Percentiles rank a stretch among this genome's conserved stretches.
Conservation (phyloP, 2,329 filamentous ascomycete genomes). For the Aspergillus cejpii region DNA sequence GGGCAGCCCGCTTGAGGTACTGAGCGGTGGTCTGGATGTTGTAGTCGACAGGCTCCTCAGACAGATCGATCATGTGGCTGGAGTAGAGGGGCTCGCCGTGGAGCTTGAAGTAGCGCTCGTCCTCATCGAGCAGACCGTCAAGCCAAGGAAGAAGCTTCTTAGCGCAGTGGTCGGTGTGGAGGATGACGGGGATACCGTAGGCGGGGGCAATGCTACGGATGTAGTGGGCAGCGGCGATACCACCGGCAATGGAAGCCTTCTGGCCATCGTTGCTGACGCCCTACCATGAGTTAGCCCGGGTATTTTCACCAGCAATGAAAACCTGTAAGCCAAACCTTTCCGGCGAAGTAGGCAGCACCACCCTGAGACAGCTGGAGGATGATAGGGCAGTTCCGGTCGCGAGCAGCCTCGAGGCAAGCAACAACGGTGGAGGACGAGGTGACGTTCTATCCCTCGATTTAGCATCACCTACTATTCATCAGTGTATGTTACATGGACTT, state of each 20-base stretch:
- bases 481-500: too few relatives aligned
- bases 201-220: conserved; percentile 78
- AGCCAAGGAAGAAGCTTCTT: conserved; percentile 99
- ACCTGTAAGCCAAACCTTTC: conserved; percentile 54
- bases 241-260: conserved; percentile 78
- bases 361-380: conserved; percentile 92
- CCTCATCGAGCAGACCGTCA: conserved; percentile 89
- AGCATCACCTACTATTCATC: background rate
- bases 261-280: conserved; percentile 78
- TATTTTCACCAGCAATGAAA: background rate
- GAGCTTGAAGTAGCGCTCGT: conserved; percentile 91
- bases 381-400: conserved; percentile 83
- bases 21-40: conserved; percentile 89
- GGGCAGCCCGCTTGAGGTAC: conserved; percentile 89
- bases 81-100: conserved; percentile 90
- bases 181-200: conserved; percentile 85
- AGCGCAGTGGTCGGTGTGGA: conserved; percentile 97
- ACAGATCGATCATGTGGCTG: conserved; percentile 97
- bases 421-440: conserved; percentile 87
- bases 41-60: conserved; percentile 80
- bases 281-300: conserved; percentile 30
- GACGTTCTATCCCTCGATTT: conserved; percentile 57
- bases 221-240: conserved; percentile 86
- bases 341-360: conserved; percentile 86
- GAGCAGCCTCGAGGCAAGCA: conserved; percentile 85